Base-by-base conservation (phyloP, 768 basidiomycete species). In the Tylopilus vinaceipallidus region DNA sequence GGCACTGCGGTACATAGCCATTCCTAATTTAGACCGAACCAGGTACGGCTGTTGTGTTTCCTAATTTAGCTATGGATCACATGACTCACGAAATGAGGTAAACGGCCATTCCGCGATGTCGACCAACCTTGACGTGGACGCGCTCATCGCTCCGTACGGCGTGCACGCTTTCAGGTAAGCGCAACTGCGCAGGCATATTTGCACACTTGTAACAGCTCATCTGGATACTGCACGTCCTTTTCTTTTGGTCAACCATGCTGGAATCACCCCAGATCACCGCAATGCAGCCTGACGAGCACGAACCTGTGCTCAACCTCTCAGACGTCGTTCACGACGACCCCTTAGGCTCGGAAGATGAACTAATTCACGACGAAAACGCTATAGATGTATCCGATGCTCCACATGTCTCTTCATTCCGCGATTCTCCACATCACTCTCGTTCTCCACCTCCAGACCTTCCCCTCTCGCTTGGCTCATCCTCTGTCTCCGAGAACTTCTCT, bases 301-400 rank as follows among this genome's bases (percentile, higher is more conserved):
- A 68, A 30, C 79, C 80, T 53, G 79, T 81, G 55, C 78, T 91
- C 54, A 80, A 82, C 62, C 80, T 91, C 58, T 90, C 88, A 39
- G 88, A 91, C 70, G 88, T 91, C 68, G 86, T 91, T 38, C 86
- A 89, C 67, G 88, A 90, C 64, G 85, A 88, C 49, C 77, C 84
- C 26, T 77, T 88, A 20, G 81, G 76, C 64, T 79, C 85, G 58
- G 81, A 83, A 55, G 69, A 72, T 39, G 71, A 72, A 37, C 53
- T 66, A 39, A 55, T 71, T 69, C 60, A 58, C 23, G 49, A 62
- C 16, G 45, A 54, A 34, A 69, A 45, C 60, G 58, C 50, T 29
- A 63, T 57, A 50, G 65, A 59, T 58, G 71, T 55, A 55, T 63
- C 61, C 54, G 67, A 57, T 59, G 65, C 54, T 48, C 67, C 40